Base-by-base conservation (phyloP, 75 land plant species). In the Isoetes taiwanensis region DNA sequence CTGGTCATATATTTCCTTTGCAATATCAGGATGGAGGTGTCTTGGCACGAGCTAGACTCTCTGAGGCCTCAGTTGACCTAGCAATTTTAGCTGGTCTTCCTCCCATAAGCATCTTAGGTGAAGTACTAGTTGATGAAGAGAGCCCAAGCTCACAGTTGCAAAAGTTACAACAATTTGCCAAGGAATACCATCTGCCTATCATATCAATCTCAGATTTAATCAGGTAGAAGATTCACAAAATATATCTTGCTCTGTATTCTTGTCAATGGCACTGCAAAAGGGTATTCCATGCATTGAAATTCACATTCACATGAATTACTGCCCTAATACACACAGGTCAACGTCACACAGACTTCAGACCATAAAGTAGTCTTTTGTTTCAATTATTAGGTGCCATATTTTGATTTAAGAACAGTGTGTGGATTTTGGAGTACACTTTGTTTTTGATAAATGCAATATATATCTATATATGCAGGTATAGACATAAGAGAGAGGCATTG, bases 1-100 rank as follows among this genome's bases (percentile, higher is more conserved):
- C 96, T 16, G 99, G 99, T 3, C 99, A 94, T 68, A 82, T 94
- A 37, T 94, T 89, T 41, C 99, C 99, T 5, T 56, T 94, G 64
- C 81, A 76, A 56, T 89, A 89, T 63, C 82, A 90, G 42, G 99
- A 93, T 41, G 99, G 99, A 28, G 99, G 99, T 54, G 96, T 89
- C 53, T 52, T 94, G n/a, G 85, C 84, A 74, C 79, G 99, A 69
- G 90, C 90, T 62, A 96, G 99, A 12, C 99, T 89, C 57, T 89
- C 99, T 12, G 99, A 94, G 76, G 99, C 99, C 5, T 72, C 96
- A 56, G 78, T 82, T 32, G 99, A 94, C 78, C 84, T 94, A 46
- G 75, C 91, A 23, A 31, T 74, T 48, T 62, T 94, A 42, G 96
- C 99, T 63, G 99, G 96, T 5, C 59, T 94, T 17, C 67, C 72